Base-by-base conservation (phyloP, 441 rosid species). In the Pelargonium myrrhifolium region DNA sequence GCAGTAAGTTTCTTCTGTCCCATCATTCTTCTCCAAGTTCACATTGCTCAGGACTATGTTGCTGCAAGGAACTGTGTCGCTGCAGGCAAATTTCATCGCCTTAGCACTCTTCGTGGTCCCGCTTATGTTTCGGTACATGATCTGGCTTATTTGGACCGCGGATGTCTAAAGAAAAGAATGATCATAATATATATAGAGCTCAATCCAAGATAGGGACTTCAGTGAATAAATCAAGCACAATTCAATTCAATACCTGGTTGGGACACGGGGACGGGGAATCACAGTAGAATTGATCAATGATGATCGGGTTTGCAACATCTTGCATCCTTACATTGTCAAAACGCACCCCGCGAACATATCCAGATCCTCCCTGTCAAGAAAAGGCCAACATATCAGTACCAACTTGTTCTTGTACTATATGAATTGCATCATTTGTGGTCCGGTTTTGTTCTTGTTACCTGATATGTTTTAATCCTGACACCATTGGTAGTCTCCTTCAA, bases 401-500 rank as follows among this genome's bases (percentile, higher is more conserved):
- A 31, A 31, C 37, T 4, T 31, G 37, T 31, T 31, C 37, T 0
- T 31, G 6, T 31, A 6, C 6, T 31, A 31, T 31, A 3, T 28
- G 0, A 0, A 6, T 24, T 24, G 37, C 4, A 31, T 31, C 37
- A 31, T 31, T 31, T 31, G 28, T 1, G 28, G 28, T 24, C 28
- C 28, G 3, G 28, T 24, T 24, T 24, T 3, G 6, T 31, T 4
- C 37, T 28, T 17, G 6, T 76, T 81, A 92, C 99, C 99, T 94
- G 99, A 96, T 94, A 94, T 62, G 99, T 91, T 75, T 93, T 93
- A 70, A 93, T 93, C 80, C 99, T 87, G 70, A 93, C 83, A 60
- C 99, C 99, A 65, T 89, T 93, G 42, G 89, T 82, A 58, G 99
- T 85, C 73, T 91, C 90, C 64, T 74, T 81, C 66, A 93, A 76